Evolutionary conservation across 2,329 filamentous ascomycete genomes (phyloP).

Genomic region (Trichophyton simii): DNA sequence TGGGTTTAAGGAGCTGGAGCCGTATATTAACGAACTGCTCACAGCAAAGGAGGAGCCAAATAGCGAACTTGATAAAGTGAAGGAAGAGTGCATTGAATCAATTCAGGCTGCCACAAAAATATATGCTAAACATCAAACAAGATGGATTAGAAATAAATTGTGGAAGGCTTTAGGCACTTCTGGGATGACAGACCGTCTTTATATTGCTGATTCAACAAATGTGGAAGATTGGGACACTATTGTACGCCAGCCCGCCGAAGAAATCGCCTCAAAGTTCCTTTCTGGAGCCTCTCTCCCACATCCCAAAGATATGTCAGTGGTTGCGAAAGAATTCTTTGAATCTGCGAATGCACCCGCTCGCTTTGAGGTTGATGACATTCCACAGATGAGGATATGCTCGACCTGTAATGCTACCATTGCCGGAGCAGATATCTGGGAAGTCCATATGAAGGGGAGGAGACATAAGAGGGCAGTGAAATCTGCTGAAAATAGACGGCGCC

Average conservation of each 20-base stretch:
- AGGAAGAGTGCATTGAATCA: constrained; percentile 51
- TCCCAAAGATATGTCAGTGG: constrained; percentile 45
- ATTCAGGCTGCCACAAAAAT: constrained; percentile 75
- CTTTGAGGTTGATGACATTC: constrained; percentile 35
- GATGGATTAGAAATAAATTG: constrained; percentile 78
- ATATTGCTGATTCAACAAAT: constrained; percentile 69
- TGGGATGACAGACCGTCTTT: constrained; percentile 47
- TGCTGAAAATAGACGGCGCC: constrained; percentile 20
- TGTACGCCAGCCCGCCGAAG: constrained; percentile 54
- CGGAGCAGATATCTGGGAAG: constrained; percentile 32
- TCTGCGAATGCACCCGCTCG: constrained; percentile 40
- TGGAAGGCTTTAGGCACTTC: constrained; percentile 53
- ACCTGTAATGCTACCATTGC: constrained; percentile 50
- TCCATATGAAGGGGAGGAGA: constrained; percentile 43
- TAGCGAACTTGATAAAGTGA: constrained; percentile 43
- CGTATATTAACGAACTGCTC: constrained; percentile 47
- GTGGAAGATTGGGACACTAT: constrained; percentile 46
- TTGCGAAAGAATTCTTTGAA: constrained; percentile 45
- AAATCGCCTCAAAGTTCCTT: constrained; percentile 54
- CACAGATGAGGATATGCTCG: constrained; percentile 50
- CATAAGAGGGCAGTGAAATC: constrained; percentile 44
- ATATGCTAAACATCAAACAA: constrained; percentile 72
- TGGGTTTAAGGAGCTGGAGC: constrained; percentile 81
- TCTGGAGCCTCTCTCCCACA: constrained; percentile 41
- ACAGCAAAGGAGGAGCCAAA: constrained; percentile 15